Base-by-base conservation (phyloP, 1,139 yeast genomes). In the Magnusiomyces fungicola region DNA sequence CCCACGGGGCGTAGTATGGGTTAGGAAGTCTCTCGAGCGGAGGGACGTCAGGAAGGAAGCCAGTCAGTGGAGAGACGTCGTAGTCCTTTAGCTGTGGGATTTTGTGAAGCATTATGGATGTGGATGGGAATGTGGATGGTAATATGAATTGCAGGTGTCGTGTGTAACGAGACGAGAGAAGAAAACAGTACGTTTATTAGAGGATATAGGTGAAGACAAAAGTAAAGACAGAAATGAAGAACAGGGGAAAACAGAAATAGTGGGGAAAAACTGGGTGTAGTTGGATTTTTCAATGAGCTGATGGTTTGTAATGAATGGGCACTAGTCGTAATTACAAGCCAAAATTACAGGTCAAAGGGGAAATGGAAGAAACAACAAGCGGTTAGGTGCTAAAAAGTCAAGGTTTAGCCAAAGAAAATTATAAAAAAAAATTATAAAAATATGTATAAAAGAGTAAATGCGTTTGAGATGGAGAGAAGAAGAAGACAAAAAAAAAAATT, bases 1-100 rank as follows among this genome's bases (percentile, higher is more conserved):
- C 97, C 97, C 97, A 90, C 2, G 87, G 83, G 45, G 70, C 69
- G 61, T 78, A 87, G 62, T 83, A 86, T 3, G 64, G 67, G 50
- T 78, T 76, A 0, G 89, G 80, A 39, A 90, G 73, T 36, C 71
- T 64, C 37, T 68, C 71, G 21, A 84, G 69, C 0, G 97, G 97
- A 29, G 76, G 68, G 47, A 72, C 71, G 12, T 74, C 74, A 1
- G 97, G 96, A 43, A 90, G 72, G 62, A 90, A 90, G 40, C 97
- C 97, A 0, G 86, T 75, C 33, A 62, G 63, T 1, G 80, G 78
- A 33, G 84, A 82, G 45, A 90, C 78, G 47, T 81, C 92, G 64
- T 78, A 89, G 63, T 81, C 84, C 52, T 72, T 73, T 48, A 82
- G 69, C 22, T 58, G 60, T 16, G 83, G 83, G 24, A 75, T 57